These are phyloP conservation scores for Blastobotrys persicus DNA, from an alignment of 1,139 yeast species.

Conservation along the genomic window DNA sequence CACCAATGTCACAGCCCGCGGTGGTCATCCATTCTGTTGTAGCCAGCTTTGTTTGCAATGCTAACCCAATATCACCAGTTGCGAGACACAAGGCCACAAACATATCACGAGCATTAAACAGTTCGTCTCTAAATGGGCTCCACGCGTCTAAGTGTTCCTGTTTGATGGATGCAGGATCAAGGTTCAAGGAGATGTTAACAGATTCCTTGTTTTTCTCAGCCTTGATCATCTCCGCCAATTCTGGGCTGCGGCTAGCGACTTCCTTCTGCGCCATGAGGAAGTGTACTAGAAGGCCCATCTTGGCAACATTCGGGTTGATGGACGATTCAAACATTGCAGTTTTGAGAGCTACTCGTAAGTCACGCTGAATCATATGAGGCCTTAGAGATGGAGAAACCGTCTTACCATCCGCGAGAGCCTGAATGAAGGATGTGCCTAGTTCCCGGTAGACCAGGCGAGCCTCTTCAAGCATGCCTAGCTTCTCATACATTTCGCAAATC, in stretches of 20 bases:
- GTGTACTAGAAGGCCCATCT: constrained; percentile 62
- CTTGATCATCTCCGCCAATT: constrained; percentile 27
- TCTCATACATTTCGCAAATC: constrained; percentile 81
- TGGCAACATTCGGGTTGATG: constrained; percentile 51
- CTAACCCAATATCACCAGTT: constrained; percentile 62
- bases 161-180: constrained; percentile 7
- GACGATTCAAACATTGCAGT: constrained; percentile 55
- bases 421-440: constrained; percentile 55
- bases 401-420: constrained; percentile 49
- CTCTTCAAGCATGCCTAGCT: constrained; percentile 56
- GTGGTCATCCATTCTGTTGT: constrained; percentile 72
- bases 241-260: constrained; percentile 40
- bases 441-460: constrained; percentile 68
- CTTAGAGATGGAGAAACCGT: constrained; percentile 35
- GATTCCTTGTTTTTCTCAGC: constrained; percentile 20
- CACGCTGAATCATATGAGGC: constrained; percentile 67
- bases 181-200: constrained; percentile 11
- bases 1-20: constrained; percentile 67
- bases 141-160: constrained; percentile 36
- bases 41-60: constrained; percentile 60
- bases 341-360: constrained; percentile 65
- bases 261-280: constrained; percentile 64
- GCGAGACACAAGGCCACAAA: constrained; percentile 65
- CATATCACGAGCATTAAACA: constrained; percentile 69
- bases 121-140: constrained; percentile 74